Conservation (phyloP, 352 stramenopile species). For the Elongisporangium prolatum region DNA sequence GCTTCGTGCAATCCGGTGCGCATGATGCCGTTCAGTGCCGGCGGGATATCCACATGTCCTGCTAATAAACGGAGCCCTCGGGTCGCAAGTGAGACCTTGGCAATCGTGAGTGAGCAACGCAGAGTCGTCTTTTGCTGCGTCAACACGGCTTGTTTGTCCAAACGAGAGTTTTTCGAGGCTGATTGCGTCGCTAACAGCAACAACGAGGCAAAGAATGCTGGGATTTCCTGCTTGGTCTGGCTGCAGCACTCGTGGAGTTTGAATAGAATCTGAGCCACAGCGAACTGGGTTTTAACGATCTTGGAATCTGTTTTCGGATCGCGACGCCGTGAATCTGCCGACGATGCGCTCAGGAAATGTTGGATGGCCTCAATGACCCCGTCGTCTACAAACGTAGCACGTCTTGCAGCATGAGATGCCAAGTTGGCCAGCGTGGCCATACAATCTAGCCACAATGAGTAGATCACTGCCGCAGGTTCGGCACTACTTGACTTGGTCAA, state of each 20-base stretch:
- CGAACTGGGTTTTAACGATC: constrained; percentile 50
- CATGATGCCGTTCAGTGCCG: constrained; percentile 80
- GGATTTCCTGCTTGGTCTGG: constrained; percentile 24
- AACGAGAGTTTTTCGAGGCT: constrained; percentile 45
- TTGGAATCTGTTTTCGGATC: constrained; percentile 37
- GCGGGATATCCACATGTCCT: constrained; percentile 41
- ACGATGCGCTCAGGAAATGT: constrained; percentile 44
- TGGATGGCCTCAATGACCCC: constrained; percentile 60
- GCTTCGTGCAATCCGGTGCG: constrained; percentile 77
- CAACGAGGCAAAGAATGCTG: constrained; percentile 53
- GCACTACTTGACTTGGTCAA: constrained; percentile 36
- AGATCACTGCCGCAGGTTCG: constrained; percentile 35
- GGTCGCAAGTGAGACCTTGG: constrained; percentile 40
- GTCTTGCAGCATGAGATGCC: constrained; percentile 31
- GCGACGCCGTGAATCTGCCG: constrained; percentile 28
- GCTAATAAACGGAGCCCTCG: constrained; percentile 45
- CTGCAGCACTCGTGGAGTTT: constrained; percentile 58
- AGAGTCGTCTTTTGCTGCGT: constrained; percentile 55
- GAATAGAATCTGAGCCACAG: constrained; percentile 46
- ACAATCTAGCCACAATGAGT: constrained; percentile 45
- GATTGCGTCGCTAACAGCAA: constrained; percentile 57
- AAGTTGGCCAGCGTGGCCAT: constrained; percentile 59
- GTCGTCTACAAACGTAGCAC: constrained; percentile 43
- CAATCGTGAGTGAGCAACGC: constrained; percentile 60
- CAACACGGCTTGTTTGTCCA: constrained; percentile 32